Evolutionary conservation across 2,329 filamentous ascomycete species (phyloP), one percentile per base, ranked within the genome.

Genomic region (Cytospora mali): DNA sequence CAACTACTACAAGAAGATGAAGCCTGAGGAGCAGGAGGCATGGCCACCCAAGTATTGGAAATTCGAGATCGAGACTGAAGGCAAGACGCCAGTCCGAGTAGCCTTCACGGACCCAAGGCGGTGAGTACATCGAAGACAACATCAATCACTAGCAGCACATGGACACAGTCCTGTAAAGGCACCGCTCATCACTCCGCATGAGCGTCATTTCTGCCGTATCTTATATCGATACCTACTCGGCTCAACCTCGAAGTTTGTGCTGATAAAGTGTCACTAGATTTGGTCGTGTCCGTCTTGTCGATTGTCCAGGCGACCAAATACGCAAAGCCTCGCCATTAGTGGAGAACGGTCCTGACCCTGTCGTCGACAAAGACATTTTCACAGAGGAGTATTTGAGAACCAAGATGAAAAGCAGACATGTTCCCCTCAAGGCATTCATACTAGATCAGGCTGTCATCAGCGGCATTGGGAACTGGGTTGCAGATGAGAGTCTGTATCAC

Each of bases 381-480:
- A 96, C 92, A 0, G 83, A 89, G 60, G 83, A 86, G 0, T 98
- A 91, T 83, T 76, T 99, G 21, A 77, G 75, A n/a, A 75, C 81
- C 61, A 90, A 92, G 74, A 81, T 97, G 79, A 80, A 77, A 55
- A 86, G 83, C 62, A 93, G 94, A 60, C 91, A 86, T 69, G 91
- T 97, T 0, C 93, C 94, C 0, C 84, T 98, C 67, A 98, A 98
- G 74, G 91, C 93, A 0, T 80, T 97, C 23, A 79, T 99, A 14
- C 81, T 98, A 4, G 92, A 98, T 72, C 95, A 99, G 75, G 83
- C 87, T 21, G 90, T 90, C 73, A 90, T 98, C 65, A 95, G 91
- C 70, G 95, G 95, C 9, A 91, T 99, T 66, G 95, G 95, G 0
- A 98, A 98, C 72, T 99, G 94, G 94, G 94, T 99, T 59, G 93